A percentile compares a stretch with the other conserved stretches of the same genome.
Evolutionary conservation across 306 rosid species (phyloP).

Genomic region (Begonia masoniana): DNA sequence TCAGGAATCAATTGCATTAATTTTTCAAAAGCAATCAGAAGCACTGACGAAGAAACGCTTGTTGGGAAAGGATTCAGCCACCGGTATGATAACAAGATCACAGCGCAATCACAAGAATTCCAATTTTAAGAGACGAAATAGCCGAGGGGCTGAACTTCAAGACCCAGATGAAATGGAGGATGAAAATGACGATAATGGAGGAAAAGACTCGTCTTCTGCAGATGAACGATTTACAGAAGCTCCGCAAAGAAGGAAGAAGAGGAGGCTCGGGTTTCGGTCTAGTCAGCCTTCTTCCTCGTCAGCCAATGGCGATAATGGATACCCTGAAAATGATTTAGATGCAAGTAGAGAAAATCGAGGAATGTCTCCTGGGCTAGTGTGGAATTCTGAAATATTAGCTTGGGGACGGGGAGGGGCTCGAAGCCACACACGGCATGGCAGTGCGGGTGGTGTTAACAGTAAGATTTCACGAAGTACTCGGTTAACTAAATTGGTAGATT

Average conservation of each 20-base stretch:
- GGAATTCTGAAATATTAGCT: constrained; percentile 64
- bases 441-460: constrained; percentile 47
- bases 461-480: constrained; percentile 60
- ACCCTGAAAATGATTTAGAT: constrained; percentile 55
- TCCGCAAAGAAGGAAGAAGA: constrained; percentile 52
- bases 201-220: constrained; percentile 57
- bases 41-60: constrained; percentile 67
- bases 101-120: constrained; percentile 52
- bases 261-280: constrained; percentile 42
- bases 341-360: constrained; percentile 46
- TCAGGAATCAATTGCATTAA: constrained; percentile 52
- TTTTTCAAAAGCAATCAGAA: constrained; percentile 79
- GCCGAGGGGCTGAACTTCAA: constrained; percentile 37
- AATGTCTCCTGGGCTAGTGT: constrained; percentile 47
- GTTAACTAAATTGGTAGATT: constrained; percentile 58
- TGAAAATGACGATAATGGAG: constrained; percentile 44
- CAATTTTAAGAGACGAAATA: constrained; percentile 44
- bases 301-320: constrained; percentile 53
- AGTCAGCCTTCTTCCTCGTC: constrained; percentile 70
- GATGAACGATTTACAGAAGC: constrained; percentile 51
- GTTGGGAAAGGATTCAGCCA: constrained; percentile 40
- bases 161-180: constrained; percentile 77
- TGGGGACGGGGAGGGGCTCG: constrained; percentile 96
- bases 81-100: constrained; percentile 37
- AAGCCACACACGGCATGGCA: constrained; percentile 74